Evolutionary conservation across 73 alveolate species (phyloP), one percentile per base, ranked within the genome.

Genomic region (Stentor roeselii): DNA sequence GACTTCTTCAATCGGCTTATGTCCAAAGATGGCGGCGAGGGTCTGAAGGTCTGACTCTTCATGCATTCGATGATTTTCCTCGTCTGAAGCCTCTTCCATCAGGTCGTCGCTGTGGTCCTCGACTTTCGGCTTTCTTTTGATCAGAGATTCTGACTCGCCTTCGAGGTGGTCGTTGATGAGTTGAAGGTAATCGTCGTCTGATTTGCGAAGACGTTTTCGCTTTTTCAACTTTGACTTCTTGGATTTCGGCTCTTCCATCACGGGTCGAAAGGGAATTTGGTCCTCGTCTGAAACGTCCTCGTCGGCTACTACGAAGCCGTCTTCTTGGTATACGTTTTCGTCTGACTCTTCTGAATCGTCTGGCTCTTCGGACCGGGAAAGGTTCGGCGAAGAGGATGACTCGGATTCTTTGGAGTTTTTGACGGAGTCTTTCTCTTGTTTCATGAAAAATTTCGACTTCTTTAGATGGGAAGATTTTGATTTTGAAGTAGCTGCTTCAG

Each of bases 261-360:
- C 11, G 37, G 2, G 27, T 67, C 34, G 27, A 67, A 6, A 11
- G 6, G 50, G 41, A 2, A 36, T 67, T 67, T 34, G 42, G n/a
- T n/a, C 27, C 41, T 67, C 80, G 21, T 67, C 80, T 67, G 21
- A 36, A 30, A 67, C 80, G 0, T 67, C 41, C 41, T 67, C 80
- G 34, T 67, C 80, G 41, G 80, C 3, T 21, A 67, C 80, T 27
- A 67, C 80, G 34, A 67, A 67, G 1, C 42, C 80, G 2, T 67
- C 80, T 1, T 67, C 3, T 34, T 1, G 42, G 80, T 67, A 67
- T 21, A 32, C 41, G 42, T 67, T 32, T 67, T 67, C 42, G 37
- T 21, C n/a, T 31, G 35, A n/a, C 34, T 21, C n/a, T 67, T 67
- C 80, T 30, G n/a, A 32, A n/a, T 67, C 80, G 21, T 67, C 80